Percentiles rank a stretch among this genome's conserved stretches.
These are phyloP conservation scores for Xylariomycetidae sp. DNA, from an alignment of 2,329 filamentous ascomycete genomes.

Conservation along the genomic window DNA sequence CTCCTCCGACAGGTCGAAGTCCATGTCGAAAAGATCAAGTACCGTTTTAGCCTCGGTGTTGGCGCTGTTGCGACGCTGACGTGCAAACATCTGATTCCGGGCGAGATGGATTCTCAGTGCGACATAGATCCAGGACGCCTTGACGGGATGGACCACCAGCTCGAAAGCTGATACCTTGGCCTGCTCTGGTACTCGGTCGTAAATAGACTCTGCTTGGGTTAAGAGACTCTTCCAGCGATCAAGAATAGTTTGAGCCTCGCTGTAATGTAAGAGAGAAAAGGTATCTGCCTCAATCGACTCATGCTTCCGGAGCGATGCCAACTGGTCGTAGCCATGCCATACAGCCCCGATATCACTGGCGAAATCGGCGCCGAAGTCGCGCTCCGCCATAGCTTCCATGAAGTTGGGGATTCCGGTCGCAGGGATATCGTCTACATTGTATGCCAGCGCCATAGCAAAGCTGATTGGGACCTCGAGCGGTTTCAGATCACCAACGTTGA, in stretches of 20 bases:
- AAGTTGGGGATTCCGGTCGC: conserved; percentile 33
- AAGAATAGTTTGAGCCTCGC: conserved; percentile 2
- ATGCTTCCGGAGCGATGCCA: too few relatives aligned
- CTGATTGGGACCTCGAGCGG: conserved; percentile 31
- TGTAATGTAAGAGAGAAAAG: conserved; percentile 34
- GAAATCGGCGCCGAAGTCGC: too few relatives aligned
- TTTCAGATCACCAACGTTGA: conserved; percentile 66
- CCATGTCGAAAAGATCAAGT: too few relatives aligned
- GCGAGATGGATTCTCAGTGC: too few relatives aligned
- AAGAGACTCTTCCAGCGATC: not conserved
- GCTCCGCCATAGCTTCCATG: conserved; percentile 7
- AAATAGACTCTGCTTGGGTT: not conserved
- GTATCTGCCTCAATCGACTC: conserved; percentile 15
- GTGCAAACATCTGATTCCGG: too few relatives aligned
- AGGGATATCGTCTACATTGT: conserved; percentile 43
- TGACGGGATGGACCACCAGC: conserved; percentile 56
- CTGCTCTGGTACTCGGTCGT: not conserved
- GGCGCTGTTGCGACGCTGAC: too few relatives aligned
- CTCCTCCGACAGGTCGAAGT: too few relatives aligned
- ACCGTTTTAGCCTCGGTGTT: too few relatives aligned
- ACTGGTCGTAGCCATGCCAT: too few relatives aligned
- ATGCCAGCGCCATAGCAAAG: conserved; percentile 34
- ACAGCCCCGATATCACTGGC: too few relatives aligned
- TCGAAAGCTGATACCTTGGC: conserved; percentile 34
- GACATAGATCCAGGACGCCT: too few relatives aligned